phyloP scores from a whole-genome alignment of 805 yeast species.

The Lipomyces anomalus region DNA sequence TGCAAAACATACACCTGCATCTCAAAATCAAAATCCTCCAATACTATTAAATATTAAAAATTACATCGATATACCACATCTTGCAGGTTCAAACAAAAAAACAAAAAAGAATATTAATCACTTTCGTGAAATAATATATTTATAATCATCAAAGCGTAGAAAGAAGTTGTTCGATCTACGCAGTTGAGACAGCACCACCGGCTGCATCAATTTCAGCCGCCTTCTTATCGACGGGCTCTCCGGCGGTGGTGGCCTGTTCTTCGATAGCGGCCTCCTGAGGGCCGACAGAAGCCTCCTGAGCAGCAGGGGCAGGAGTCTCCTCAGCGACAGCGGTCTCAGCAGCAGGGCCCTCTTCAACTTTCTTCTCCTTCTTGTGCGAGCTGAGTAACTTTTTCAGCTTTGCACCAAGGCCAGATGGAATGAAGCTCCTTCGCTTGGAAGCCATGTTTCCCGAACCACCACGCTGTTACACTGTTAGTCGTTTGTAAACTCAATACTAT shows the following conservation, averaged over 20 bases:
- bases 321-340: conserved; percentile 5
- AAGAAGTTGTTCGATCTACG: background rate
- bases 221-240: background rate
- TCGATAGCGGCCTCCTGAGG: conserved; percentile 9
- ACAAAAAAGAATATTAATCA: background rate
- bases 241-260: conserved; percentile 5
- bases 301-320: conserved; percentile 2
- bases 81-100: background rate
- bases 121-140: background rate
- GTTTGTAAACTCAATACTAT: no score
- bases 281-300: conserved; percentile 2
- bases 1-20: no score
- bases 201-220: background rate
- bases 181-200: background rate
- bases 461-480: no score
- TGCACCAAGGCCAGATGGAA: conserved; percentile 21
- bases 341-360: background rate
- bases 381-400: conserved; percentile 17
- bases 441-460: conserved; percentile 4
- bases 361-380: conserved; percentile 13
- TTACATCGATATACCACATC: background rate
- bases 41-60: background rate
- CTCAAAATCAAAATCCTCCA: background rate
- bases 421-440: conserved; percentile 14
- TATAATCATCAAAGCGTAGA: background rate